Percentiles rank a stretch among this genome's conserved stretches.
Evolutionary conservation across 106 monocot species (phyloP).

Genomic region (Acorus gramineus): DNA sequence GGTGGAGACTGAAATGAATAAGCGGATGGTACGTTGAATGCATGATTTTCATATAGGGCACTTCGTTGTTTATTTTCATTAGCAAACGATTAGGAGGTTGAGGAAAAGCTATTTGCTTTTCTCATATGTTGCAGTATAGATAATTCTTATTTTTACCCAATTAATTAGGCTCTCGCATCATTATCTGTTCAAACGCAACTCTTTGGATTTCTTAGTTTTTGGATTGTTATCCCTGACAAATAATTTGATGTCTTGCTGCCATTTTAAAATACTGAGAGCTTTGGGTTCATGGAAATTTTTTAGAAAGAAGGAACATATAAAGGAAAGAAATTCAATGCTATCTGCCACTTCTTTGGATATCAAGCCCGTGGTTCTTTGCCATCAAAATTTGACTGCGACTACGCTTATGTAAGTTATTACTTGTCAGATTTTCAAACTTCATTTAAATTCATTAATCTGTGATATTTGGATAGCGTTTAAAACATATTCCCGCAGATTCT

Average conservation of each 20-base stretch:
- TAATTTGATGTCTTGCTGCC: too few relatives aligned
- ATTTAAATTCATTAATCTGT: not conserved
- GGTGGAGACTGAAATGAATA: conserved; percentile 46
- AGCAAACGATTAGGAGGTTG: too few relatives aligned
- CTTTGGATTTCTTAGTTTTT: too few relatives aligned
- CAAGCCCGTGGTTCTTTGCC: conserved; percentile 91
- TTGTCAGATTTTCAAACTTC: not conserved
- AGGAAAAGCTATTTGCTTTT: too few relatives aligned
- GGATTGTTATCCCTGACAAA: too few relatives aligned
- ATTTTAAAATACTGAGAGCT: too few relatives aligned
- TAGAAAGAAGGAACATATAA: conserved; percentile 87
- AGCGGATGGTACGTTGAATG: conserved; percentile 24
- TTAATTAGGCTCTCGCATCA: too few relatives aligned
- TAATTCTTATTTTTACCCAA: too few relatives aligned
- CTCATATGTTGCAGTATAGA: too few relatives aligned
- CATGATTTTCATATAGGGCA: too few relatives aligned
- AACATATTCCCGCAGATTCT: conserved; percentile 34
- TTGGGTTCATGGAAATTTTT: not conserved
- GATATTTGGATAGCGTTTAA: not conserved
- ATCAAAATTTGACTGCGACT: conserved; percentile 92
- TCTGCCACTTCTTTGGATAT: conserved; percentile 95
- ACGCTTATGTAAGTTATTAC: conserved; percentile 67
- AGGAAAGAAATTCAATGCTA: conserved; percentile 94
- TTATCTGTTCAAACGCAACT: too few relatives aligned
- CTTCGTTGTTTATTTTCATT: not conserved